Evolutionary conservation across 2,329 filamentous ascomycete species (phyloP), one percentile per base, ranked within the genome.

Genomic region (Trichoderma guizhouense): DNA sequence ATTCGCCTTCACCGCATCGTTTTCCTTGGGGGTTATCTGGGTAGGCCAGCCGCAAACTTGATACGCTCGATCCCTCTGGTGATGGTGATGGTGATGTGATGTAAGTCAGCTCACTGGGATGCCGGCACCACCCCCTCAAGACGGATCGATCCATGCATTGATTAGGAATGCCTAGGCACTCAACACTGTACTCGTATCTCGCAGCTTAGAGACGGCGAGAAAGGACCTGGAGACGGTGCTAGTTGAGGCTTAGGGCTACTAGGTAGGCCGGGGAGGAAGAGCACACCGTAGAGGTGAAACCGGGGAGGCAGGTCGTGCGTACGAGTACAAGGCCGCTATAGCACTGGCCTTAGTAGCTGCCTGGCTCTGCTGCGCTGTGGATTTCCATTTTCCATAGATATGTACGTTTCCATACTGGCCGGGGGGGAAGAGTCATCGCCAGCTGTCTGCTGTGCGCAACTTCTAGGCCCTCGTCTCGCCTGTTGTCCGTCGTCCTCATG

Each of bases 41-140:
- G 57, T 51, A 69, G 36, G 36, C 8, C 28, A 12, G 66, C n/a
- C 53, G n/a, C 36, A 7, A 51, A 34, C 34, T 36, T 69, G 47
- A 53, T 53, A 53, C 47, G 39, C 55, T 69, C 26, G 55, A 32
- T 32, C 53, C 55, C 66, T 58, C 64, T 43, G 51, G 64, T 57
- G 39, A 61, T 43, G 51, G 64, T 57, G 39, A 61, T 43, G 28
- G 66, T 69, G 55, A 69, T 69, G 66, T 61, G 66, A 69, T 69
- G 28, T 62, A 62, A 69, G 57, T 51, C 55, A 62, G 57, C 66
- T 53, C 55, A 58, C 51, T 53, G 39, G 62, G 62, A 65, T 34
- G n/a, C 39, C 18, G 39, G 62, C 21, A 63, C 34, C 60, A 63
- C 34, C 60, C 14, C 36, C 15, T 5, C 36, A 15, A n/a, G 34